A percentile compares a stretch with the other conserved stretches of the same genome.
These are phyloP conservation scores for Starmerella floris DNA, from an alignment of 805 yeast species.

Conservation along the genomic window DNA sequence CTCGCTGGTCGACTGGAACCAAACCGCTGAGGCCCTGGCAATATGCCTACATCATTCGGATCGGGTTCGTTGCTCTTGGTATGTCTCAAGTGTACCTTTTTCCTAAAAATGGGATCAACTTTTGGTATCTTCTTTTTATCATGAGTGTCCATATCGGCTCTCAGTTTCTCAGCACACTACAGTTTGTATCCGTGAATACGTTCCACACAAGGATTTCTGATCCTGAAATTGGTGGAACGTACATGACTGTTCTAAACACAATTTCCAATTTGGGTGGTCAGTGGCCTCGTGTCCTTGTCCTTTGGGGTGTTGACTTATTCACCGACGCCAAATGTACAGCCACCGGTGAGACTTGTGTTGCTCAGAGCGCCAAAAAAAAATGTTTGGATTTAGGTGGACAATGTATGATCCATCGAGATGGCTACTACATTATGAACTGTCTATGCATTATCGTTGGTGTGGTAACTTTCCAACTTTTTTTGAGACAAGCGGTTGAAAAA, in stretches of 20 bases:
- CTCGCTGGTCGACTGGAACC: slow-evolving; percentile 76
- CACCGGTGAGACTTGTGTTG: slow-evolving; percentile 26
- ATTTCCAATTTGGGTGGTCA: slow-evolving; percentile 90
- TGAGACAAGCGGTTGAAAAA: slow-evolving; percentile 44
- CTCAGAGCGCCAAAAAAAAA: slow-evolving; percentile 32
- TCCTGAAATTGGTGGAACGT: slow-evolving; percentile 92
- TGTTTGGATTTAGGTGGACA: slow-evolving; percentile 47
- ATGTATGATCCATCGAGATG: slow-evolving; percentile 50
- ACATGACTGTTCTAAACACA: slow-evolving; percentile 92
- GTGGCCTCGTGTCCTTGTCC: slow-evolving; percentile 83
- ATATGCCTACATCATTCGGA: slow-evolving; percentile 69
- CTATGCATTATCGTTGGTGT: slow-evolving; percentile 60
- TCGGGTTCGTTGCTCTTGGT: slow-evolving; percentile 62
- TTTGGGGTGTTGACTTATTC: slow-evolving; percentile 65
- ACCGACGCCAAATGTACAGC: slow-evolving; percentile 48
- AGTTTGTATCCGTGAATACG: slow-evolving; percentile 86
- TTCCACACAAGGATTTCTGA: slow-evolving; percentile 94
- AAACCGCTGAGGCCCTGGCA: slow-evolving; percentile 74
- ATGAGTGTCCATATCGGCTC: slow-evolving; percentile 72
- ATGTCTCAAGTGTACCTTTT: slow-evolving; percentile 58
- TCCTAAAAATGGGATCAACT: slow-evolving; percentile 44
- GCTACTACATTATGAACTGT: slow-evolving; percentile 67
- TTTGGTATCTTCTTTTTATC: slow-evolving; percentile 51
- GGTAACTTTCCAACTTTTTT: slow-evolving; percentile 48
- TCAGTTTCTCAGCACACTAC: slow-evolving; percentile 87